Base-by-base conservation (phyloP, 371 early-diverging fungal species). In the Syncephalastrum racemosum region DNA sequence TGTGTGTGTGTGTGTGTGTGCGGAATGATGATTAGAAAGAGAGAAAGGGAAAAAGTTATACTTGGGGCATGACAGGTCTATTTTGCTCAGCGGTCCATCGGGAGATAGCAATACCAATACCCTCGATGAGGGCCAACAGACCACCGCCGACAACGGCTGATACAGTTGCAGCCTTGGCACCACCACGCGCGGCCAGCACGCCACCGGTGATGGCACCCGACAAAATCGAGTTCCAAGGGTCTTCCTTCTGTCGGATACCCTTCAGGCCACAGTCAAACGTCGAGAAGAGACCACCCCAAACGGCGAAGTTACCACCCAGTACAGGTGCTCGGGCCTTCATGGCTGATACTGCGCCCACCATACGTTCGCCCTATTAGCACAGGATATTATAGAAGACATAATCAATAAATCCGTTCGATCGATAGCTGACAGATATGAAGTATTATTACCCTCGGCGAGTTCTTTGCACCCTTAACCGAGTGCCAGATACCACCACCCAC, bases 211-310 rank as follows among this genome's bases (percentile, higher is more conserved):
- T 81, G 59, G 94, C 93, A 56, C 98, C 98, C 12, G 92, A 83
- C 36, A 90, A 71, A 55, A 96, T 95, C 19, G 92, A 80, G 72
- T 95, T 96, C 96, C 94, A 97, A 50, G 92, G 87, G 80, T 98
- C 98, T 67, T 98, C 97, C 86, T 96, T 97, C 65, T 91, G 91
- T 70, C 98, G 82, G 48, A 95, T 73, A 58, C 89, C 88, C 66
- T 90, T 93, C 50, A 98, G 74, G 48, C 86, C 88, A 77, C 99
- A 98, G 71, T 98, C 99, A 60, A 93, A 94, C 14, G 98, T 89
- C 54, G 91, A 91, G 73, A 97, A 98, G 56, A 97, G 82, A 56
- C 95, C 96, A 68, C 96, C 95, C 99, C 99, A 98, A 15, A 95
- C 96, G 7, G 97, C 98, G 80, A 98, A 98, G 82, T 96, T 96